phyloP scores from a whole-genome alignment of 2,329 filamentous ascomycete species.

The Cucurbitaria berberidis region DNA sequence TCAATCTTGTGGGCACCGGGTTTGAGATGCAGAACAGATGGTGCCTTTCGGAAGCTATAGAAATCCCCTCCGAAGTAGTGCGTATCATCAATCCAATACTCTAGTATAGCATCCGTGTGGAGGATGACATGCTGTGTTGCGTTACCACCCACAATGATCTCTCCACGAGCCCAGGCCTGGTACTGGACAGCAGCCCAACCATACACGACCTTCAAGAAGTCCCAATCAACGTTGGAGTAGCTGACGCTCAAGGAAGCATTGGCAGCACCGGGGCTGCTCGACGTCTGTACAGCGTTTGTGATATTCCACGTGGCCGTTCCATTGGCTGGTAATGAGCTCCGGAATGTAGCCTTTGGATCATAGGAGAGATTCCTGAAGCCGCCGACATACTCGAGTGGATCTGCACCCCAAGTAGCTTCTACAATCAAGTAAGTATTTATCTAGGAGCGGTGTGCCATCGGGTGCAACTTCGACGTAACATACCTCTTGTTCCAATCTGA shows the following conservation, averaged over 20 bases:
- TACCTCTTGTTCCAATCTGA: conserved; percentile 64
- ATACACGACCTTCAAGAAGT: conserved; percentile 59
- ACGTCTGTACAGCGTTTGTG: conserved; percentile 41
- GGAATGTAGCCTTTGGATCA: conserved; percentile 52
- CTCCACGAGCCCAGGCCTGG: conserved; percentile 63
- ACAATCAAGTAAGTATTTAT: conserved; percentile 15
- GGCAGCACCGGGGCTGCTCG: conserved; percentile 30
- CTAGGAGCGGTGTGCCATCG: neutral
- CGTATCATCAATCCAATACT: conserved; percentile 59
- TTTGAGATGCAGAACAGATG: conserved; percentile 56
- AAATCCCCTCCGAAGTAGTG: conserved; percentile 65
- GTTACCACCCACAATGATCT: conserved; percentile 49
- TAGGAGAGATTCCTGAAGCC: conserved; percentile 58
- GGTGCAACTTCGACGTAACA: conserved; percentile 18
- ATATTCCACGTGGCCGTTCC: conserved; percentile 59
- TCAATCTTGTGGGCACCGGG: conserved; percentile 60
- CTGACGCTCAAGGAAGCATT: conserved; percentile 52
- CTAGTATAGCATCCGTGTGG: conserved; percentile 57
- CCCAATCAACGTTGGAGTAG: conserved; percentile 62
- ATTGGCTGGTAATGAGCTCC: conserved; percentile 59
- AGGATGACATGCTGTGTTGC: conserved; percentile 49
- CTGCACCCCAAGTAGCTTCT: conserved; percentile 66
- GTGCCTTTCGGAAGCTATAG: conserved; percentile 59
- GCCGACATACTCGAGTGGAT: conserved; percentile 61
- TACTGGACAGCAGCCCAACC: conserved; percentile 66